Evolutionary conservation across 2,329 filamentous ascomycete species (phyloP).

Genomic region (Mycocentrospora acerina): DNA sequence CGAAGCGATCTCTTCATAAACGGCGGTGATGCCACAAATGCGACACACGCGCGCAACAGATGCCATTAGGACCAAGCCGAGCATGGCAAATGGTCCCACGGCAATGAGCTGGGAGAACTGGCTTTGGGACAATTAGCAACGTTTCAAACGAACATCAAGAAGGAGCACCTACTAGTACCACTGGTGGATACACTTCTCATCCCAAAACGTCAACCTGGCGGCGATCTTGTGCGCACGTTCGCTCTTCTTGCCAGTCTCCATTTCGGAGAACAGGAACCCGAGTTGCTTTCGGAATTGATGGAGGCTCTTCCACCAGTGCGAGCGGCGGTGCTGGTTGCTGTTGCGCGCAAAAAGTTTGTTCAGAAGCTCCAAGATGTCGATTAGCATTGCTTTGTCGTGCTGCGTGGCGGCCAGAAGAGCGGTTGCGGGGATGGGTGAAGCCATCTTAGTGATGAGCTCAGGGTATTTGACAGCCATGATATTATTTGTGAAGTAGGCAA

Average conservation of each 20-base stretch:
- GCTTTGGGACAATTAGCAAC: constrained; percentile 15
- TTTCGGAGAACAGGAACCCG: constrained; percentile 52
- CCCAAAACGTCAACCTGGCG: constrained; percentile 42
- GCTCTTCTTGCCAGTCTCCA: constrained; percentile 21
- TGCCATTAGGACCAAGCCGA: constrained; percentile 49
- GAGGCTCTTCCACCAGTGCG: constrained; percentile 80
- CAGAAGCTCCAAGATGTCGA: constrained; percentile 58
- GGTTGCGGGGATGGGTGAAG: constrained; percentile 20
- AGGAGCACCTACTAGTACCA: constrained; percentile 40
- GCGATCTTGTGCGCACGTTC: constrained; percentile 25
- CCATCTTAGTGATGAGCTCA: constrained; percentile 8
- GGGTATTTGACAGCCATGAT: constrained; percentile 14
- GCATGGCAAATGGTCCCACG: constrained; percentile 47
- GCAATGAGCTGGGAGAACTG: constrained; percentile 50
- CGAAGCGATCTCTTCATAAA: constrained; percentile 46
- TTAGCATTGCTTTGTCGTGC: constrained; percentile 34
- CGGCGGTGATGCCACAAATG: constrained; percentile 44
- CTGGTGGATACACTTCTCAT: constrained; percentile 35
- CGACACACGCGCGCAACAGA: constrained; percentile 44
- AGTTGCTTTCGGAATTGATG: constrained; percentile 69
- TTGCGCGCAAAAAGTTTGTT: constrained; percentile 78
- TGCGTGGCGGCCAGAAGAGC: constrained; percentile 18
- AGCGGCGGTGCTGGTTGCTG: constrained; percentile 82
- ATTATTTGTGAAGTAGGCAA: no score
- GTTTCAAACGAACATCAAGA: not conserved